A percentile compares a stretch with the other conserved stretches of the same genome.
phyloP scores from a whole-genome alignment of 2,329 filamentous ascomycete genomes.

The Colletotrichum sp. region DNA sequence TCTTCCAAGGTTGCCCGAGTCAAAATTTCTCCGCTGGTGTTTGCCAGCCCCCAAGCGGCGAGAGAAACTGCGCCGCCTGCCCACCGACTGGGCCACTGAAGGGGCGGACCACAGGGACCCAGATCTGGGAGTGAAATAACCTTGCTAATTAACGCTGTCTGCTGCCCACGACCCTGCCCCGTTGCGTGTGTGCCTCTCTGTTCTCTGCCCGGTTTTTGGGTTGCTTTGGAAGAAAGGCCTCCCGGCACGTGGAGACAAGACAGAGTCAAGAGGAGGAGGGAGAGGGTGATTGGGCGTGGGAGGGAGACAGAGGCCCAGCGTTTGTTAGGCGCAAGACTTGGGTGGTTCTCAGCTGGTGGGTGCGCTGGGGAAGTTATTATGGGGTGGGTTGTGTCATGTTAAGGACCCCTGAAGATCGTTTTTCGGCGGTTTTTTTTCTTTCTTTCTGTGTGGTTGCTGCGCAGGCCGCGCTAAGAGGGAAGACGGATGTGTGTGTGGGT shows the following conservation, averaged over 20 bases:
- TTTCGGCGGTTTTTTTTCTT: not conserved
- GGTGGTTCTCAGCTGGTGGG: not conserved
- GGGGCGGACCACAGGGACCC: not conserved
- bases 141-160: not conserved
- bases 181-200: not conserved
- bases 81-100: not conserved
- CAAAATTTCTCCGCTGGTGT: not conserved
- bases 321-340: not conserved
- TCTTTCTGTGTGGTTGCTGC: not conserved
- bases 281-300: not conserved
- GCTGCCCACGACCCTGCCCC: not conserved
- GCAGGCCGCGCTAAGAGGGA: not conserved
- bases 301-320: not conserved
- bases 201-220: not conserved
- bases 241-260: not conserved
- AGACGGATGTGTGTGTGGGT: not conserved
- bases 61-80: not conserved
- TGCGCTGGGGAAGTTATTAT: slow-evolving; percentile 11
- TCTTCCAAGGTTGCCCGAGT: not conserved
- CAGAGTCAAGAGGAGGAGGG: not conserved
- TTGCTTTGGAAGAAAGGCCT: not conserved
- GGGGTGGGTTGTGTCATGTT: slow-evolving; percentile 9
- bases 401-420: slow-evolving; percentile 17
- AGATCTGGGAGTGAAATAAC: not conserved
- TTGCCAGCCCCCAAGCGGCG: not conserved